These are phyloP conservation scores for Annulohypoxylon bovei DNA, from an alignment of 495 filamentous ascomycete genomes.

Conservation along the genomic window DNA sequence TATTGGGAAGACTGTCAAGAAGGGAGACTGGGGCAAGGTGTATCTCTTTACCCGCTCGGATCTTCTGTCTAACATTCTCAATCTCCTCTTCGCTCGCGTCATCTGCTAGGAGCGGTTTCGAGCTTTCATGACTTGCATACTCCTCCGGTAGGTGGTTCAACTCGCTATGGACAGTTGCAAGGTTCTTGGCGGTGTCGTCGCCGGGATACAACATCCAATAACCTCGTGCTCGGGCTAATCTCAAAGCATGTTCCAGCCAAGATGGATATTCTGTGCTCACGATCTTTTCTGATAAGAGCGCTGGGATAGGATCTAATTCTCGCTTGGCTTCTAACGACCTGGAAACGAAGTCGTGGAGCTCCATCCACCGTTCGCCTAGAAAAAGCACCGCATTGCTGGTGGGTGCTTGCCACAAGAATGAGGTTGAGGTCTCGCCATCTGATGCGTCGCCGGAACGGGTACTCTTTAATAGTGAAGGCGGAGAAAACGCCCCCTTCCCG, in stretches of 20 bases:
- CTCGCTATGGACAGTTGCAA: slow-evolving; percentile 79
- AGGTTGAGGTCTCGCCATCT: slow-evolving; percentile 51
- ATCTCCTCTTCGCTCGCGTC: slow-evolving; percentile 44
- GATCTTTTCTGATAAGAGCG: slow-evolving; percentile 56
- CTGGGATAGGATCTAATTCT: slow-evolving; percentile 37
- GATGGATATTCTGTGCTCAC: slow-evolving; percentile 72
- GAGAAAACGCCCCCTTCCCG: slow-evolving; percentile 60
- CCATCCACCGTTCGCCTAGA: slow-evolving; percentile 83
- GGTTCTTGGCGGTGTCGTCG: slow-evolving; percentile 54
- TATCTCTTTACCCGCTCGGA: slow-evolving; percentile 38
- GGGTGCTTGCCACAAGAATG: slow-evolving; percentile 85
- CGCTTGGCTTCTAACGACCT: slow-evolving; percentile 61
- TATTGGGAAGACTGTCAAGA: slow-evolving; percentile 51
- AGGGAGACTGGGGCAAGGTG: slow-evolving; percentile 44
- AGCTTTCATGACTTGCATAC: slow-evolving; percentile 47
- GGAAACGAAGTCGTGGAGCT: slow-evolving; percentile 79
- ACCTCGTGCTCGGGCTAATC: slow-evolving; percentile 74
- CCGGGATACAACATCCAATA: slow-evolving; percentile 81
- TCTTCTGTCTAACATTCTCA: slow-evolving; percentile 33
- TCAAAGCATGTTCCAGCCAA: slow-evolving; percentile 80
- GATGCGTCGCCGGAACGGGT: slow-evolving; percentile 32
- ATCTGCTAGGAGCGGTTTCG: slow-evolving; percentile 16
- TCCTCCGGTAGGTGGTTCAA: slow-evolving; percentile 77
- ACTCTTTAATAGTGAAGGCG: slow-evolving; percentile 53
- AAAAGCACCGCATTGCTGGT: slow-evolving; percentile 81